Evolutionary conservation across 768 basidiomycete genomes (phyloP).

Genomic region (Mycena olivaceomarginata): DNA sequence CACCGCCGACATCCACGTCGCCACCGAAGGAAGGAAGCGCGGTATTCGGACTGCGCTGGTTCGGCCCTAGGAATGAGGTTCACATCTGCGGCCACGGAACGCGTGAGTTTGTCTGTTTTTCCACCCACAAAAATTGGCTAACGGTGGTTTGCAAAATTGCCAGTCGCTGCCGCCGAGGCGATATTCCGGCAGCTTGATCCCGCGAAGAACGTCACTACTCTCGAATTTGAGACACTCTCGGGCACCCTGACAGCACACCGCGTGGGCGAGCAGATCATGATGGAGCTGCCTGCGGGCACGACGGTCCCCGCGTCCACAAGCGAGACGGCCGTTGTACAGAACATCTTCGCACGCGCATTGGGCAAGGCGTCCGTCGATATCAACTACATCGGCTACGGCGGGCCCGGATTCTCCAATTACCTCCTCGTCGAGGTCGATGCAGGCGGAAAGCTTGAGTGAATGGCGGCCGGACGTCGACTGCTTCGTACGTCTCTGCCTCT

Average conservation of each 20-base stretch:
- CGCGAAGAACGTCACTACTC: background rate
- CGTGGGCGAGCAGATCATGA: slow-evolving; percentile 21
- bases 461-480: slow-evolving; percentile 9
- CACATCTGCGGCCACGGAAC: slow-evolving; percentile 40
- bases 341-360: slow-evolving; percentile 19
- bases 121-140: background rate
- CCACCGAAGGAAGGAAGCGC: background rate
- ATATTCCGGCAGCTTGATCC: slow-evolving; percentile 25
- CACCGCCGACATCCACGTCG: background rate
- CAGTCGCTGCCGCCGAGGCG: slow-evolving; percentile 34
- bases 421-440: slow-evolving; percentile 33
- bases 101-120: background rate
- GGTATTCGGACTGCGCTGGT: slow-evolving; percentile 30
- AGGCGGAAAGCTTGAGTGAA: slow-evolving; percentile 9
- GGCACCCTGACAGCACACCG: slow-evolving; percentile 31
- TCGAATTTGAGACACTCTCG: slow-evolving; percentile 31
- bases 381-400: slow-evolving; percentile 31
- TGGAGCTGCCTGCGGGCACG: slow-evolving; percentile 32
- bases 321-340: background rate
- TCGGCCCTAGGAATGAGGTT: slow-evolving; percentile 24
- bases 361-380: slow-evolving; percentile 13
- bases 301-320: slow-evolving; percentile 18
- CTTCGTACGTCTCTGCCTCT: slow-evolving; percentile 18
- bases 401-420: slow-evolving; percentile 31
- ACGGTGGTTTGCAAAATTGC: background rate